phyloP scores from a whole-genome alignment of 1,284 basidiomycete species.

The Cryptococcus sp. region DNA sequence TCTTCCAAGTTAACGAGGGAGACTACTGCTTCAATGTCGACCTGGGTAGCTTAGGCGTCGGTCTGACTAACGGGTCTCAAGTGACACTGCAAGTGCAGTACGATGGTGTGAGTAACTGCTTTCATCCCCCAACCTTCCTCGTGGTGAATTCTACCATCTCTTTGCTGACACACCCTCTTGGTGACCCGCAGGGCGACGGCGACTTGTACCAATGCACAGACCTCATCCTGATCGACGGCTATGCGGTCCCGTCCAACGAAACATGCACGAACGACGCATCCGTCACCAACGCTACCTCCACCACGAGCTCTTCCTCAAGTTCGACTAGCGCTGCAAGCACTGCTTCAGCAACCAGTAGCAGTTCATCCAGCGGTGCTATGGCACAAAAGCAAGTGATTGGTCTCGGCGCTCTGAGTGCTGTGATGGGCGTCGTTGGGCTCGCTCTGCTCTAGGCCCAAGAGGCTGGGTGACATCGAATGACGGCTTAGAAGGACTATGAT shows the following conservation, averaged over 20 bases:
- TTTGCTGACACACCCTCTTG: conserved; percentile 39
- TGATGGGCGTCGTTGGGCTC: conserved; percentile 16
- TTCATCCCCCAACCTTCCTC: not conserved
- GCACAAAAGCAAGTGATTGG: conserved; percentile 8
- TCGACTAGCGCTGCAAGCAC: conserved; percentile 6
- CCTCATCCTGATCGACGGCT: conserved; percentile 62
- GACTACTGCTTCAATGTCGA: conserved; percentile 65
- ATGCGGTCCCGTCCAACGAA: conserved; percentile 55
- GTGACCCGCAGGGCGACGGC: conserved; percentile 68
- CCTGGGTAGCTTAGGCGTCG: conserved; percentile 55
- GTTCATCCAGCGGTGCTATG: conserved; percentile 7
- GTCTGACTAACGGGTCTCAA: conserved; percentile 56
- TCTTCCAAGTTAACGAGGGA: conserved; percentile 61
- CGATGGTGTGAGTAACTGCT: conserved; percentile 46
- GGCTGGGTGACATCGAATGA: too few species aligned
- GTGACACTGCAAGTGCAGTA: conserved; percentile 43
- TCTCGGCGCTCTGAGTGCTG: conserved; percentile 4
- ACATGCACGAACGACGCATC: conserved; percentile 50
- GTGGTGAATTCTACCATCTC: not conserved
- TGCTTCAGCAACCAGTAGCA: not conserved
- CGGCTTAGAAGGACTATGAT: too few species aligned
- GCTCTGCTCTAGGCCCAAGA: conserved; percentile 4
- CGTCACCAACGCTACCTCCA: conserved; percentile 6
- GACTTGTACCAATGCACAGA: conserved; percentile 74
- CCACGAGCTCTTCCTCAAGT: conserved; percentile 6